Evolutionary conservation across 2,329 filamentous ascomycete species (phyloP).

Genomic region (Neoascochyta sp.): DNA sequence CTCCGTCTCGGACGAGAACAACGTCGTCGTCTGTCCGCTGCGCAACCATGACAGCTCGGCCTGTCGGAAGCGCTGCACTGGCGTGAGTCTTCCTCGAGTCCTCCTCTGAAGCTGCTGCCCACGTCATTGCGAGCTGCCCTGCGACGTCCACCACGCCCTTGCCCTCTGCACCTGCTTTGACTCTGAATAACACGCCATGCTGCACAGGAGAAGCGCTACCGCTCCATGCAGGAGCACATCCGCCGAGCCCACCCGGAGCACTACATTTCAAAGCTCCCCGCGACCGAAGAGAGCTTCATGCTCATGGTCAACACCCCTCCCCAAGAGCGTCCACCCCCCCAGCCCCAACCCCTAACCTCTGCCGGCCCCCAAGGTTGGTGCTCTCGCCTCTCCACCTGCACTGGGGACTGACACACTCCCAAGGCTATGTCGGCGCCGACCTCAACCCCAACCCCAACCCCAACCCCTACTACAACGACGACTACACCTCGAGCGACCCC

Average conservation of each 20-base stretch:
- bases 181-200: constrained; percentile 31
- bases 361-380: constrained; percentile 35
- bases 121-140: constrained; percentile 19
- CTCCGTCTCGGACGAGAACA: constrained; percentile 85
- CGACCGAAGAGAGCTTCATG: constrained; percentile 91
- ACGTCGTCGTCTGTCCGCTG: constrained; percentile 95
- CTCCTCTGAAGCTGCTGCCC: constrained; percentile 8
- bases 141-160: constrained; percentile 4
- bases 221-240: constrained; percentile 99
- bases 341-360: constrained; percentile 42
- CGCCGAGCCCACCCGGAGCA: constrained; percentile 93
- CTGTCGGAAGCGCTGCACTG: constrained; percentile 95
- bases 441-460: constrained; percentile 63
- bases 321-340: constrained; percentile 61
- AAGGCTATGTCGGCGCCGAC: constrained; percentile 52
- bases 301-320: constrained; percentile 93
- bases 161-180: constrained; percentile 7
- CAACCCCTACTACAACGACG: constrained; percentile 66
- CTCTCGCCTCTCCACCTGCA: constrained; percentile 26
- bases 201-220: constrained; percentile 82
- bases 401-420: constrained; percentile 32
- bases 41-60: constrained; percentile 93
- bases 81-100: constrained; percentile 64
- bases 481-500: constrained; percentile 63
- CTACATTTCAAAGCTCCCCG: constrained; percentile 96